Evolutionary conservation across 1,284 basidiomycete species (phyloP), one percentile per base, ranked within the genome.

Genomic region (Amylostereum areolatum): DNA sequence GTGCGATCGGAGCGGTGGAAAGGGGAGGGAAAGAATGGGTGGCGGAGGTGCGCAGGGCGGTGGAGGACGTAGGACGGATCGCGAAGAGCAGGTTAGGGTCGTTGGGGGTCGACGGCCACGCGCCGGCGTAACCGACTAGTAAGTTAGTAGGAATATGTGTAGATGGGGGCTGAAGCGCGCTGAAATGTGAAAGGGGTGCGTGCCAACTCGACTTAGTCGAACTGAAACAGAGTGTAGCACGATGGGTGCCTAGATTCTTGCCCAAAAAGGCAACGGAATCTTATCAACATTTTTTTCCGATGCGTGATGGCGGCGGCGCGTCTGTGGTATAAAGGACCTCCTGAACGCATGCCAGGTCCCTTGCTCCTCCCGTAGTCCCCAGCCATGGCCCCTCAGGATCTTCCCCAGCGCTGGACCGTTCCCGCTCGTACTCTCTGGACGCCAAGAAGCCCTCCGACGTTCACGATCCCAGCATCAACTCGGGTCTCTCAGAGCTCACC

Each of bases 51-150:
- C 66, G 74, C 48, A 77, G 91, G 53, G 89, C 87, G 0, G 68
- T 93, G n/a, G 61, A 60, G 31, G 89, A 89, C 59, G 74, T 93
- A 12, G 87, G 86, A 48, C 62, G 62, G 52, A 94, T 94, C 52
- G 91, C 87, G 7, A 79, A 80, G 63, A 83, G 80, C 53, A 73
- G 91, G 52, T 54, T 87, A 59, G 59, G 57, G 31, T 56, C 69
- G 28, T 59, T 83, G 54, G 72, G 70, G 3, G 60, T 71, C 5
- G 57, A 52, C 35, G 56, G 51, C 25, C 51, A 53, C 18, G 42
- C 46, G 35, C 24, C 43, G 33, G 7, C 30, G 24, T 30, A 30
- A 31, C n/a, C n/a, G n/a, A n/a, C n/a, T n/a, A n/a, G n/a, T n/a
- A 32, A 18, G 45, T 39, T 47, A 45, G 28, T 43, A 29, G 2